phyloP scores from a whole-genome alignment of 805 yeast species.

The Suhomyces sp. region DNA sequence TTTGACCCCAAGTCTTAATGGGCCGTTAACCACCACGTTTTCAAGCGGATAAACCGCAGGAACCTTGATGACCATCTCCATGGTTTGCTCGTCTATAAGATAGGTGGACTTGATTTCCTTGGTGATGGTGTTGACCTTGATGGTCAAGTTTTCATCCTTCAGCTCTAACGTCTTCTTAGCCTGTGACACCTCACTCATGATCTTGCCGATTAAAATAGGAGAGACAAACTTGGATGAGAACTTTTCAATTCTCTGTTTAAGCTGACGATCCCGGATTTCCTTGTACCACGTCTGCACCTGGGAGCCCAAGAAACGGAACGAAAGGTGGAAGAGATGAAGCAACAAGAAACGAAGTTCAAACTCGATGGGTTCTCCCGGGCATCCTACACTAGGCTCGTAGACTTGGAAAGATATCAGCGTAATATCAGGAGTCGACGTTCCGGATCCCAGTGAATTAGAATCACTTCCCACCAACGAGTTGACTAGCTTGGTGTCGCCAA shows the following conservation, averaged over 20 bases:
- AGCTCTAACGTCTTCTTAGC: slow-evolving; percentile 33
- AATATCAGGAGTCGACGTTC: slow-evolving; percentile 9
- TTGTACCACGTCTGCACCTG: slow-evolving; percentile 66
- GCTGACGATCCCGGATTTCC: slow-evolving; percentile 63
- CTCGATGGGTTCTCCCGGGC: slow-evolving; percentile 17
- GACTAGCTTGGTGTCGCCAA: slow-evolving; percentile 22
- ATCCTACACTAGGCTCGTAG: slow-evolving; percentile 20
- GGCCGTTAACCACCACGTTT: slow-evolving; percentile 72
- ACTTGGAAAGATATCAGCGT: slow-evolving; percentile 16
- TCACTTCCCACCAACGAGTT: slow-evolving; percentile 11
- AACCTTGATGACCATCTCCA: slow-evolving; percentile 72
- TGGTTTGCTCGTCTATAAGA: slow-evolving; percentile 79
- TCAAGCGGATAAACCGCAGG: slow-evolving; percentile 79
- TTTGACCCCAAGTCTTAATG: slow-evolving; percentile 79
- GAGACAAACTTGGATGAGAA: slow-evolving; percentile 63
- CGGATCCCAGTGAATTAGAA: background rate
- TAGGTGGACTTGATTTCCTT: slow-evolving; percentile 72
- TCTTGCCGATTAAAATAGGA: slow-evolving; percentile 57
- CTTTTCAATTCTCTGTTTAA: slow-evolving; percentile 57
- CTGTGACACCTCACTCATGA: slow-evolving; percentile 49
- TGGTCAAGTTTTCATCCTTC: slow-evolving; percentile 46
- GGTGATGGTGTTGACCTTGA: slow-evolving; percentile 57
- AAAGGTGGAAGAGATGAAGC: slow-evolving; percentile 49
- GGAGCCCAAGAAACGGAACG: slow-evolving; percentile 53
- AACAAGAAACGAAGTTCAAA: slow-evolving; percentile 40